These are phyloP conservation scores for Vitis cinerea DNA, from an alignment of 164 flowering plant genomes.

Conservation along the genomic window DNA sequence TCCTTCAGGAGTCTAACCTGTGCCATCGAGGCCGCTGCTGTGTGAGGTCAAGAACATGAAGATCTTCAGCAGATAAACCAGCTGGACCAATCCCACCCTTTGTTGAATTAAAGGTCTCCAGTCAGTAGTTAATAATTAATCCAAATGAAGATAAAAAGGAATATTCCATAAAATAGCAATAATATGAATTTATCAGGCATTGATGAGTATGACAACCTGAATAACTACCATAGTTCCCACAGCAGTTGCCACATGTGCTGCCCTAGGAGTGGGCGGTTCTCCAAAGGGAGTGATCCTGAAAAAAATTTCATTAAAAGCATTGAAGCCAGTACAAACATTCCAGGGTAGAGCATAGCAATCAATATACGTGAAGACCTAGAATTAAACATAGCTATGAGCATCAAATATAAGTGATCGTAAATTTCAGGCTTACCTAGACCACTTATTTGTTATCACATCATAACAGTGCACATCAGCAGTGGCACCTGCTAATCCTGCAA, in stretches of 20 bases:
- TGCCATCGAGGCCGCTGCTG: slow-evolving; percentile 99
- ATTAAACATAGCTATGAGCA: too few relatives aligned
- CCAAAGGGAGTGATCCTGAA: slow-evolving; percentile 88
- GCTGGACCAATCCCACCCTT: slow-evolving; percentile 99
- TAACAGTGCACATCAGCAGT: slow-evolving; percentile 98
- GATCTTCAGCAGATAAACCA: slow-evolving; percentile 98
- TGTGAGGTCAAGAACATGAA: slow-evolving; percentile 97
- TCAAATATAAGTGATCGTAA: too few relatives aligned
- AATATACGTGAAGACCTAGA: background rate
- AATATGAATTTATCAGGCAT: background rate
- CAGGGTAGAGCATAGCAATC: too few relatives aligned
- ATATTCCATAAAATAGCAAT: background rate
- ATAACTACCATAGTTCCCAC: slow-evolving; percentile 99
- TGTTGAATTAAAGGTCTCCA: slow-evolving; percentile 12
- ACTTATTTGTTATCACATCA: slow-evolving; percentile 90
- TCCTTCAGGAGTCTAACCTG: slow-evolving; percentile 44
- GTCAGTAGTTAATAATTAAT: background rate
- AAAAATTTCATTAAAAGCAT: slow-evolving; percentile 9
- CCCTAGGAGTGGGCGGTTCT: slow-evolving; percentile 99
- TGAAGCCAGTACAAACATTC: background rate
- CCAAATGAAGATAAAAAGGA: background rate
- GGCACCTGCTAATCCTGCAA: slow-evolving; percentile 95
- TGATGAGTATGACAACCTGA: slow-evolving; percentile 56
- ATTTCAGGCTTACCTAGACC: slow-evolving; percentile 73
- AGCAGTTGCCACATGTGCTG: slow-evolving; percentile 99